Evolutionary conservation across 2,329 filamentous ascomycete genomes (phyloP), one percentile per base, ranked within the genome.

Genomic region (Aspergillus pseudotamarii): DNA sequence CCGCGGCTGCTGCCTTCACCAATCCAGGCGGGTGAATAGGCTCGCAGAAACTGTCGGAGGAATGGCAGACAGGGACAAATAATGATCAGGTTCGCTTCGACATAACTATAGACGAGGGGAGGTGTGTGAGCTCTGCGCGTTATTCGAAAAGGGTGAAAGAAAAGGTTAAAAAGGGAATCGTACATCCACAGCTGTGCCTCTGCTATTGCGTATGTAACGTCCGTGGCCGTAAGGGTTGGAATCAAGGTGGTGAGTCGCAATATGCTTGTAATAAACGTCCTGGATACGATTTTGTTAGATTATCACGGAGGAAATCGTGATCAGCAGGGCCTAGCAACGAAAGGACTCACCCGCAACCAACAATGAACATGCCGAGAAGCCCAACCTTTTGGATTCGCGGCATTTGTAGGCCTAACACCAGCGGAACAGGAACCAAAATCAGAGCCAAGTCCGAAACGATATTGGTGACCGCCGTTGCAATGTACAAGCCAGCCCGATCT

Each of bases 11-110:
- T 67, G 30, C 69, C 51, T 58, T 66, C 63, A 32, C 61, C 60
- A 36, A 36, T 36, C 34, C 34, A 36, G 34, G 34, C 14, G 23
- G 71, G 71, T 5, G 64, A 60, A 56, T 72, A 64, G 16, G 53
- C 59, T n/a, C 71, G 67, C 14, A 70, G 54, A 28, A 73, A 70
- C 45, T 72, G 69, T 6, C 70, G 69, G 6, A 73, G 57, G 55
- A 67, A 71, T 1, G 69, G 69, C 2, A 73, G 64, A 41, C 69
- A 71, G 19, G 62, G 64, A 48, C 71, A 73, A 26, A 72, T 68
- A 10, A 73, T 65, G 11, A 72, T 70, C 11, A 71, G 65, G 48
- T 73, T 71, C 38, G 67, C 66, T 68, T 72, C 71, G 58, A 73
- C 65, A 26, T 69, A 66, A 26, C 69, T 73, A 51, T 26, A 6